Evolutionary conservation across 1,284 basidiomycete genomes (phyloP).

Genomic region (Ganoderma resinaceum): DNA sequence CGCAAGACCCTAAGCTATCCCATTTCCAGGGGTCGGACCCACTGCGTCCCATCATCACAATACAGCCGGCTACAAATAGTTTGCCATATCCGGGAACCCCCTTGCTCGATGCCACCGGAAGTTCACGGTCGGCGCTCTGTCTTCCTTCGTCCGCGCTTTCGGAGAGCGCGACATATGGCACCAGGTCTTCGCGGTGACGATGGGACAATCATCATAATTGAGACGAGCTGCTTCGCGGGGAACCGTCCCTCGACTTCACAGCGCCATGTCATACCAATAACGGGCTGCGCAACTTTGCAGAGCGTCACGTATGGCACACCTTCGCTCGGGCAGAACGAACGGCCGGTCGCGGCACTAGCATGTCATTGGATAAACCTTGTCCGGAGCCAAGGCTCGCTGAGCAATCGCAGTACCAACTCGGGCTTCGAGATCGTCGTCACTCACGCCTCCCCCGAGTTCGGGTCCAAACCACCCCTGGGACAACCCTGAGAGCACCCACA

Average conservation of each 20-base stretch:
- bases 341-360: neutral
- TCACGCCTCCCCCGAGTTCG: neutral
- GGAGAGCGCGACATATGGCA: neutral
- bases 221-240: neutral
- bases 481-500: neutral
- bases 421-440: neutral
- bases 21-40: constrained; percentile 1
- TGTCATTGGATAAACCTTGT: neutral
- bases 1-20: neutral
- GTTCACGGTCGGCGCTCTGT: neutral
- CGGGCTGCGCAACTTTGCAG: neutral
- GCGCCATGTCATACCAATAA: neutral
- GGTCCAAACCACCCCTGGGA: neutral
- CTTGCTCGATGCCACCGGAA: neutral
- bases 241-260: neutral
- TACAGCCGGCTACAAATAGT: neutral
- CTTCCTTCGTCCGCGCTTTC: neutral
- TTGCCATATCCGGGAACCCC: neutral
- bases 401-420: neutral
- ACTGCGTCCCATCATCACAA: neutral
- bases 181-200: neutral
- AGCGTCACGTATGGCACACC: neutral
- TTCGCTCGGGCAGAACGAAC: neutral
- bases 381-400: neutral
- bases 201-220: neutral